Evolutionary conservation across 2,329 filamentous ascomycete species (phyloP).

Genomic region (Decorospora gaudefroyi): DNA sequence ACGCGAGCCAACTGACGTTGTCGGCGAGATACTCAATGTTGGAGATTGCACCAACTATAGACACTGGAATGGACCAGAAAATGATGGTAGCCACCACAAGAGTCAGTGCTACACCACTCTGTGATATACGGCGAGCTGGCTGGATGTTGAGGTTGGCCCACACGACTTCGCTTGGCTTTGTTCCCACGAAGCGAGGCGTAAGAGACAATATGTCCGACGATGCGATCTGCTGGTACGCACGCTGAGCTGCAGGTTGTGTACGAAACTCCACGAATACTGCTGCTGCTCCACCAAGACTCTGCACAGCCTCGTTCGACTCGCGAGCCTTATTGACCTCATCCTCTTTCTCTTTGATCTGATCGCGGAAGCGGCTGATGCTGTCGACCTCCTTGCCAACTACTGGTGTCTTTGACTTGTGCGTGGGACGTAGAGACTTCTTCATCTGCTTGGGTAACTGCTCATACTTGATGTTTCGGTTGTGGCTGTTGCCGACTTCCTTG

Average conservation of each 20-base stretch:
- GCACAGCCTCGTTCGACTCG: constrained; percentile 63
- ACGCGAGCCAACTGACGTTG: constrained; percentile 69
- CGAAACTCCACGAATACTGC: constrained; percentile 92
- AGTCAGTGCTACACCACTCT: constrained; percentile 70
- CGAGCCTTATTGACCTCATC: constrained; percentile 72
- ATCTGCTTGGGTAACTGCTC: constrained; percentile 57
- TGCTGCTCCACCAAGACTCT: constrained; percentile 64
- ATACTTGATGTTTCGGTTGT: constrained; percentile 53
- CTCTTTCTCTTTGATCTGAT: constrained; percentile 74
- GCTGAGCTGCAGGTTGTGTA: constrained; percentile 80
- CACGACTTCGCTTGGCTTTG: constrained; percentile 80
- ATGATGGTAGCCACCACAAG: constrained; percentile 78
- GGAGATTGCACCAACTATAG: constrained; percentile 80
- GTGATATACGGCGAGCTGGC: constrained; percentile 81
- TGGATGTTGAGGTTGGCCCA: constrained; percentile 84
- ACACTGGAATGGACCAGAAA: constrained; percentile 82
- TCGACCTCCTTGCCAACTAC: constrained; percentile 87
- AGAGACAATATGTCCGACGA: constrained; percentile 66
- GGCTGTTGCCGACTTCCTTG: constrained; percentile 67
- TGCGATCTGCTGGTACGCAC: constrained; percentile 70
- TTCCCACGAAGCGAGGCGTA: constrained; percentile 80
- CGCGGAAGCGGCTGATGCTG: constrained; percentile 86
- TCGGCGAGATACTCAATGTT: constrained; percentile 74
- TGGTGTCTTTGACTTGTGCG: constrained; percentile 41
- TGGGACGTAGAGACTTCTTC: constrained; percentile 64